Base-by-base conservation (phyloP, 2,329 filamentous ascomycete species). In the Macrophomina pseudophaseolina region DNA sequence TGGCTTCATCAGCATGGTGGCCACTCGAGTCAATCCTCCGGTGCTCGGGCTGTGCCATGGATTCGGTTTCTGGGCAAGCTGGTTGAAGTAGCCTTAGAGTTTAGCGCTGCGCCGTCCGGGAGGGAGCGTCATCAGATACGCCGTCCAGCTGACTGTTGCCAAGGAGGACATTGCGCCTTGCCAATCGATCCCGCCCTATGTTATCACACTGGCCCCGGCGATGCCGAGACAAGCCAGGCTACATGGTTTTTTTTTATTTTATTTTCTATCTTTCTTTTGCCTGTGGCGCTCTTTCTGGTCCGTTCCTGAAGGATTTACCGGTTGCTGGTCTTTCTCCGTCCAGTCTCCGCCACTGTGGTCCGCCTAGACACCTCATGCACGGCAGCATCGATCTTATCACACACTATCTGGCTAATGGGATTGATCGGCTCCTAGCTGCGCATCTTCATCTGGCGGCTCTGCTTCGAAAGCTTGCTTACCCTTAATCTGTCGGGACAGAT, bases 101-200 rank as follows among this genome's bases (percentile, higher is more conserved):
- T 62, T 62, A 62, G 58, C 58, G 58, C 32, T 60, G 40, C 56
- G 56, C 58, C 44, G 58, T 38, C 44, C 40, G 58, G 44, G 30
- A n/a, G 33, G 44, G 44, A 48, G 44, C 58, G n/a, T 62, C 58
- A 49, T 62, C 58, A 32, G 58, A 62, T 49, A 48, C 58, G 42
- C 42, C 58, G 58, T 60, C 58, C 58, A 60, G 58, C 42, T 62
- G 58, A 62, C 42, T 23, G 58, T 38, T 40, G 58, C 58, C 58
- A 62, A 62, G 58, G 28, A 60, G 42, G 28, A 18, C 56, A 16
- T 60, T 40, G 7, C 14, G 42, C 28, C 40, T 58, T 18, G 16
- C 40, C 42, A 60, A 35, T 60, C 56, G 56, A 23, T 8, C 6
- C 9, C 23, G 23, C 12, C n/a, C 53, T 18, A 18, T 44, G 53